Evolutionary conservation across 768 basidiomycete genomes (phyloP).

Genomic region (Holtermanniella nyarrowii): DNA sequence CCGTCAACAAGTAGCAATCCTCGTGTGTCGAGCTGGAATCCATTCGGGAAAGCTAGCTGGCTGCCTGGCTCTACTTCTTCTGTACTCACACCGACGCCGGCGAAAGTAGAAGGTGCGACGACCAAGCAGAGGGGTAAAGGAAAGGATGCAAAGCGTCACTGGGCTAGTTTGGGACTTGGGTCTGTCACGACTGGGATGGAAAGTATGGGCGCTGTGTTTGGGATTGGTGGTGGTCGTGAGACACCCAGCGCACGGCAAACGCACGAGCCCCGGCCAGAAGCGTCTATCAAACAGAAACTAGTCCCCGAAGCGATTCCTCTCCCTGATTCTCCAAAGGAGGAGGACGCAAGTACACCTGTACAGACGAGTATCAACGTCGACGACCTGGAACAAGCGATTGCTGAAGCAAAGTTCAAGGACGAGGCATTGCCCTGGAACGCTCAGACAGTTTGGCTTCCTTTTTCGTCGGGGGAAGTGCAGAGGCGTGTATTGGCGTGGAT

Average conservation of each 20-base stretch:
- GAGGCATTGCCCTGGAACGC: no score
- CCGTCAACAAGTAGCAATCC: background rate
- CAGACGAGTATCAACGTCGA: background rate
- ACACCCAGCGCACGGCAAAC: no score
- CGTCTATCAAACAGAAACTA: no score
- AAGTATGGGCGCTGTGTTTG: background rate
- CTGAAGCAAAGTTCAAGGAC: background rate
- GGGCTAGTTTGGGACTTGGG: background rate
- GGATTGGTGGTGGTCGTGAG: background rate
- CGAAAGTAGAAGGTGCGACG: no score
- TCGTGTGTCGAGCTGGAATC: background rate
- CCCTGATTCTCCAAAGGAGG: no score
- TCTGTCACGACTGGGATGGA: background rate
- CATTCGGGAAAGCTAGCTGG: background rate
- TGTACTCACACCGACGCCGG: no score
- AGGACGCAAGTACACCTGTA: background rate
- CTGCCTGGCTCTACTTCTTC: no score
- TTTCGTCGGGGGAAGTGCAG: no score
- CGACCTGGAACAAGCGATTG: background rate
- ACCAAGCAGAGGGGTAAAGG: no score
- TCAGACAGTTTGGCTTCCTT: no score
- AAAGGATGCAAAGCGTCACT: background rate
- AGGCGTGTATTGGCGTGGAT: background rate
- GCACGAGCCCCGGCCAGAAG: no score
- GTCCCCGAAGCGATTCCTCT: no score